Percentiles rank a stretch among this genome's conserved stretches.
Conservation (phyloP, 805 yeast species). For the Candida saitoana region DNA sequence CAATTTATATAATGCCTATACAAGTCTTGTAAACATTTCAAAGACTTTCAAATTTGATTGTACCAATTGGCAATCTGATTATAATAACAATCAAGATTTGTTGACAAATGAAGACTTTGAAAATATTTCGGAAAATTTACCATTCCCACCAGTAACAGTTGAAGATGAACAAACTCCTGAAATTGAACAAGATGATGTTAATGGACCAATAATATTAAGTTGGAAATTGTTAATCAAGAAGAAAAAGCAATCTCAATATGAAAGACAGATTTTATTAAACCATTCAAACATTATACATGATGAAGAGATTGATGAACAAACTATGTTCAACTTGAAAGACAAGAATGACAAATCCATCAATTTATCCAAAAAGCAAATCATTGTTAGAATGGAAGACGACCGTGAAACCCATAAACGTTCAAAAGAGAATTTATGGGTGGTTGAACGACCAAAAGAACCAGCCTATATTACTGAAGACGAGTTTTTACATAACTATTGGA, state of each 20-base stretch:
- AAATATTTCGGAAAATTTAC: constrained; percentile 25
- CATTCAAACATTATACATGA: constrained; percentile 21
- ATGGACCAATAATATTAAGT: constrained; percentile 29
- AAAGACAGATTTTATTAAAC: constrained; percentile 38
- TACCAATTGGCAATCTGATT: constrained; percentile 16
- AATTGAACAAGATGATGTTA: constrained; percentile 15
- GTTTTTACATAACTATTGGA: constrained; percentile 47
- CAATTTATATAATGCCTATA: constrained; percentile 33
- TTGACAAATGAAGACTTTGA: constrained; percentile 35
- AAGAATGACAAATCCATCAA: constrained; percentile 15
- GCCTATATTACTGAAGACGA: constrained; percentile 34
- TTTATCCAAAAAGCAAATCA: constrained; percentile 48
- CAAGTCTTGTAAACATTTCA: constrained; percentile 35
- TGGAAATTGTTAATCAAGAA: constrained; percentile 48
- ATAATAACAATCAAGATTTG: constrained; percentile 19
- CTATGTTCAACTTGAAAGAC: constrained; percentile 24
- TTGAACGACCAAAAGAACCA: constrained; percentile 42
- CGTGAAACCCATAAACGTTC: constrained; percentile 84
- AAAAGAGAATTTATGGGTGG: constrained; percentile 78
- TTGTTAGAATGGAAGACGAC: constrained; percentile 86
- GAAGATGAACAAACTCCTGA: constrained; percentile 13
- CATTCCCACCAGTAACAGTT: constrained; percentile 30
- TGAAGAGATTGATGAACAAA: constrained; percentile 23
- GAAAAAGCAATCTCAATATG: constrained; percentile 50
- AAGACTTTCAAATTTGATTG: constrained; percentile 29